Percentiles rank a stretch among this genome's conserved stretches.
These are phyloP conservation scores for Elaeagnus macrophylla DNA, from an alignment of 306 rosid species.

Conservation along the genomic window DNA sequence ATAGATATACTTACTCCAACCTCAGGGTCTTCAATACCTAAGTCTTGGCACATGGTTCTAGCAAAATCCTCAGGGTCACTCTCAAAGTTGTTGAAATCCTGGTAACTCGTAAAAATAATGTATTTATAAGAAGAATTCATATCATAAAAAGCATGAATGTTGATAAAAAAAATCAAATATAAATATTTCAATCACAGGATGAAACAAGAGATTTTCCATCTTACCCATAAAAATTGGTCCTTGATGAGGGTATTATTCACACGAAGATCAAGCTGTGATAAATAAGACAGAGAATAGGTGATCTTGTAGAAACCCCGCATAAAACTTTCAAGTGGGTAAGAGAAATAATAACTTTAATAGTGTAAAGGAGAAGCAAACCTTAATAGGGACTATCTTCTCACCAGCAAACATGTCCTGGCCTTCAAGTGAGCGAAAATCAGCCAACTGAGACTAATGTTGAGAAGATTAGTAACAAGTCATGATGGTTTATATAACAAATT, in stretches of 20 bases:
- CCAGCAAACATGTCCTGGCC: conserved; percentile 92
- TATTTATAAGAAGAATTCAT: background rate
- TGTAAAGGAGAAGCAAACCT: conserved; percentile 32
- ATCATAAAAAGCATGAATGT: background rate
- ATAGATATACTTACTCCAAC: conserved; percentile 62
- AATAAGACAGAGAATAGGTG: conserved; percentile 3
- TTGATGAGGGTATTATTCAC: conserved; percentile 75
- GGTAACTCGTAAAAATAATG: conserved; percentile 17
- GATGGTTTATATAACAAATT: background rate
- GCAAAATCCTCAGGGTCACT: conserved; percentile 97
- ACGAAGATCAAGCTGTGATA: conserved; percentile 79
- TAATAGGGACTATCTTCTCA: conserved; percentile 82
- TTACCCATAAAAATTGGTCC: conserved; percentile 96
- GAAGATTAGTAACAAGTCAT: background rate
- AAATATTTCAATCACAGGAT: background rate
- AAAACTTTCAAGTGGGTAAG: background rate
- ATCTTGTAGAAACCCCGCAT: background rate
- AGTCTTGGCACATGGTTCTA: conserved; percentile 68
- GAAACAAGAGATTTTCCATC: conserved; percentile 13
- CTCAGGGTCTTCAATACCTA: conserved; percentile 85
- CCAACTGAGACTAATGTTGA: conserved; percentile 55
- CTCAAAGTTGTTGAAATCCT: conserved; percentile 94
- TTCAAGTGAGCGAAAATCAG: conserved; percentile 66
- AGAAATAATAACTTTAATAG: background rate
- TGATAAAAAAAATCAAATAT: background rate